These are phyloP conservation scores for Boletellus deceptivus DNA, from an alignment of 1,284 basidiomycete species.

Conservation along the genomic window DNA sequence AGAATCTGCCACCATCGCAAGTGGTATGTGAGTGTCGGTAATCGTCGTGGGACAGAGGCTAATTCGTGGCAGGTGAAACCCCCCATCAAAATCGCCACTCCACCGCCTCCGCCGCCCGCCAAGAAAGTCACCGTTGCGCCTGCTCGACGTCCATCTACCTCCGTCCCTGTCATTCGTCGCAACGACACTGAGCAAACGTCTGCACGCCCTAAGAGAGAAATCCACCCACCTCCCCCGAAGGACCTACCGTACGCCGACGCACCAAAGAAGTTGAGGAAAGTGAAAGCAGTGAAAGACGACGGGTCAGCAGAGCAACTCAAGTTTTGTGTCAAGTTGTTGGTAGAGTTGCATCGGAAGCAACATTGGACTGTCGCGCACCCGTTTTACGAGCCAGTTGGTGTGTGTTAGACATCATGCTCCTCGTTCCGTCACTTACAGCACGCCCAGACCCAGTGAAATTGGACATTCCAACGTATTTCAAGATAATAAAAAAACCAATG, in stretches of 20 bases:
- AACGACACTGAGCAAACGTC: slow-evolving; percentile 55
- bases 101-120: slow-evolving; percentile 36
- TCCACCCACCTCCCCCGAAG: slow-evolving; percentile 92
- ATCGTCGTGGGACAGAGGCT: slow-evolving; percentile 16
- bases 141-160: slow-evolving; percentile 67
- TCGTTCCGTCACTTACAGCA: slow-evolving; percentile 3
- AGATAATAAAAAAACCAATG: slow-evolving; percentile 93
- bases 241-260: slow-evolving; percentile 83
- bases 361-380: slow-evolving; percentile 74
- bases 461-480: slow-evolving; percentile 83
- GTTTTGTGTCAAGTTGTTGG: slow-evolving; percentile 76
- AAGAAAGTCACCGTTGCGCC: slow-evolving; percentile 47
- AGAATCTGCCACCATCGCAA: slow-evolving; percentile 73
- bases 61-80: slow-evolving; percentile 46
- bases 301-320: slow-evolving; percentile 83
- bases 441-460: slow-evolving; percentile 69
- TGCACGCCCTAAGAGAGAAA: slow-evolving; percentile 93
- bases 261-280: slow-evolving; percentile 66
- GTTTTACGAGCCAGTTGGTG: slow-evolving; percentile 93
- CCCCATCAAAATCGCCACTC: slow-evolving; percentile 51
- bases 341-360: slow-evolving; percentile 79
- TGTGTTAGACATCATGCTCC: slow-evolving; percentile 33
- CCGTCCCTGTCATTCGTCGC: slow-evolving; percentile 77
- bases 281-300: slow-evolving; percentile 62
- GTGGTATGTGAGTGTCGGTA: slow-evolving; percentile 55